phyloP scores from a whole-genome alignment of 2,329 filamentous ascomycete species.

The Xylariales sp. region DNA sequence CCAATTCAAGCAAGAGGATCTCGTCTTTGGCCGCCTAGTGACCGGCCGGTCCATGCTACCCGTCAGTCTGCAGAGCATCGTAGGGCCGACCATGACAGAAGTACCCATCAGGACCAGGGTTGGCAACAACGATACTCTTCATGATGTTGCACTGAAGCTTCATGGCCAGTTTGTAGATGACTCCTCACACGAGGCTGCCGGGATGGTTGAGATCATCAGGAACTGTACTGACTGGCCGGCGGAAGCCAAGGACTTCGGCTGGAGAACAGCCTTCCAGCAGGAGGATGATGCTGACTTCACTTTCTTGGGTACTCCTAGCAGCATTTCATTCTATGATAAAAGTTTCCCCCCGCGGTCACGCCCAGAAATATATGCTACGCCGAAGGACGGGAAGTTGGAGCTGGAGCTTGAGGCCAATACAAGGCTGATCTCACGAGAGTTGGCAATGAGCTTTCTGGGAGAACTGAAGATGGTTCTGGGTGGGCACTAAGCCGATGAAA shows the following conservation, averaged over 20 bases:
- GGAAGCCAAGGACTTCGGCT: constrained; percentile 1
- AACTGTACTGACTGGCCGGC: constrained; percentile 1
- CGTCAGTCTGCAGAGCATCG: constrained; percentile 4
- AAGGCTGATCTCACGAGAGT: not conserved
- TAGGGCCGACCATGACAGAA: constrained; percentile 5
- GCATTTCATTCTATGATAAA: constrained; percentile 1
- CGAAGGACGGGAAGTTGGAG: not conserved
- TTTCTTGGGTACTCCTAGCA: constrained; percentile 1
- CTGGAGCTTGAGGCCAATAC: constrained; percentile 4
- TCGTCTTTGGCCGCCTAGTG: constrained; percentile 1
- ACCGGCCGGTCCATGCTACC: constrained; percentile 5
- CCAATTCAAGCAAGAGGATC: not conserved
- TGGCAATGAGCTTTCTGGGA: not conserved
- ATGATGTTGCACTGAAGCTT: not conserved
- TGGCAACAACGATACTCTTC: not conserved
- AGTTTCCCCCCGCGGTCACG: not conserved
- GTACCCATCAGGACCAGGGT: constrained; percentile 1
- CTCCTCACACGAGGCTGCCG: constrained; percentile 1
- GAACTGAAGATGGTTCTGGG: not conserved
- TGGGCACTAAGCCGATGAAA: not conserved
- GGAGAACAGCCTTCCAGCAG: constrained; percentile 5
- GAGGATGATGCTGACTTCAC: not conserved
- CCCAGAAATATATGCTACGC: constrained; percentile 5
- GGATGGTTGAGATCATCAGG: constrained; percentile 3
- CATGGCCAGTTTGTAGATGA: constrained; percentile 1